These are phyloP conservation scores for Exserohilum rostratum DNA, from an alignment of 2,329 filamentous ascomycete genomes.

Conservation along the genomic window DNA sequence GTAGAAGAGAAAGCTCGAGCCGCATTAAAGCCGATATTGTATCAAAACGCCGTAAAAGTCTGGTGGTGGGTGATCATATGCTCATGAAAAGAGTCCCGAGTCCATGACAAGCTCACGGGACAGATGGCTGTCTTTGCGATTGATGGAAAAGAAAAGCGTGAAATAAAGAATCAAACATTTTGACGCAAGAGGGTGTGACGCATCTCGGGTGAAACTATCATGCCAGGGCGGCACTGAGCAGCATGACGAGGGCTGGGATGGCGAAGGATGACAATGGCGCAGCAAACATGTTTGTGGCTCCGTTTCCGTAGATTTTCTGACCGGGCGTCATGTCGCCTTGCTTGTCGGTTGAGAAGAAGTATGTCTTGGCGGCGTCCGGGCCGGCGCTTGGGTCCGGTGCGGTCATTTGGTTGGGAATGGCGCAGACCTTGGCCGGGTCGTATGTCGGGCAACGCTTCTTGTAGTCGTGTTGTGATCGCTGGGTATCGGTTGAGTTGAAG, in stretches of 20 bases:
- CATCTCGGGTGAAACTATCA: constrained; percentile 15
- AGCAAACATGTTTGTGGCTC: constrained; percentile 25
- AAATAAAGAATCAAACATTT: not conserved
- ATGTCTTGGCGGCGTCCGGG: constrained; percentile 39
- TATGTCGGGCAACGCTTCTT: constrained; percentile 38
- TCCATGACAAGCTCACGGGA: constrained; percentile 2
- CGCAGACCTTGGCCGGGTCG: constrained; percentile 39
- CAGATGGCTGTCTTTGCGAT: not conserved
- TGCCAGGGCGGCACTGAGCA: constrained; percentile 36
- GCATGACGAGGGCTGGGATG: constrained; percentile 30
- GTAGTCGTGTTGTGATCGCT: constrained; percentile 38
- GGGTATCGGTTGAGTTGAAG: constrained; percentile 69
- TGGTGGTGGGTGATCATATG: constrained; percentile 3
- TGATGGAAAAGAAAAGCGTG: not conserved
- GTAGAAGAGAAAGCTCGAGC: not conserved
- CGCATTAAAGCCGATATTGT: not conserved
- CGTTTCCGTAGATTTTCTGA: constrained; percentile 32
- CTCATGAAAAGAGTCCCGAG: constrained; percentile 1
- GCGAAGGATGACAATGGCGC: constrained; percentile 26
- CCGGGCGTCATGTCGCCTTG: constrained; percentile 34
- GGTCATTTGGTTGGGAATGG: constrained; percentile 41
- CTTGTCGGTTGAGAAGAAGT: constrained; percentile 42
- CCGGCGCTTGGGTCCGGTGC: constrained; percentile 37
- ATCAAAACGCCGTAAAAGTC: constrained; percentile 1
- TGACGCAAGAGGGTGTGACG: not conserved